These are phyloP conservation scores for Globisporangium emineosum DNA, from an alignment of 352 stramenopile genomes.

Conservation along the genomic window DNA sequence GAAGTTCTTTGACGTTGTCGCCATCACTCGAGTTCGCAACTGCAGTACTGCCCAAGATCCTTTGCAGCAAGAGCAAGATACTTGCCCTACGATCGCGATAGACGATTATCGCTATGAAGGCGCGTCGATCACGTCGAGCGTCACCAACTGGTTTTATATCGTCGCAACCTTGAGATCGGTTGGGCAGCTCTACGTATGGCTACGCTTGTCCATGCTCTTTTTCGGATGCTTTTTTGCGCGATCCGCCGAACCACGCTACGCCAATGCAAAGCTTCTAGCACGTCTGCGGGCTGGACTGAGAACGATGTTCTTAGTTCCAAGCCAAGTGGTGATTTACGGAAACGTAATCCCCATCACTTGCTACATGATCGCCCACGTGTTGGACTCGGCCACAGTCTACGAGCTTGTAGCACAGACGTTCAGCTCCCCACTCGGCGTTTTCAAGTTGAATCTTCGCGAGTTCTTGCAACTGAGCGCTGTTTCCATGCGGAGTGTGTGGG, in stretches of 20 bases:
- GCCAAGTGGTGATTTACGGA: constrained; percentile 22
- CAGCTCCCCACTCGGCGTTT: constrained; percentile 11
- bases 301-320: constrained; percentile 20
- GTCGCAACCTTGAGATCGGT: constrained; percentile 7
- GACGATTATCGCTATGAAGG: constrained; percentile 19
- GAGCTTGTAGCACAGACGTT: constrained; percentile 12
- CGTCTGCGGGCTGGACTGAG: not conserved
- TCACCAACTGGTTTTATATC: constrained; percentile 1
- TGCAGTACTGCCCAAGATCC: not conserved
- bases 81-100: constrained; percentile 10
- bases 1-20: not conserved
- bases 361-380: constrained; percentile 18
- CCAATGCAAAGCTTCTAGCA: not conserved
- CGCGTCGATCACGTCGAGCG: constrained; percentile 4
- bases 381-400: constrained; percentile 20
- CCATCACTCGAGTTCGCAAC: constrained; percentile 11
- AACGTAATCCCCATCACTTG: constrained; percentile 20
- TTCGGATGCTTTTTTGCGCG: constrained; percentile 15
- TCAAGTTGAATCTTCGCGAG: constrained; percentile 13
- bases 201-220: constrained; percentile 17
- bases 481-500: constrained; percentile 31
- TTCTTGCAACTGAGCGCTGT: constrained; percentile 22
- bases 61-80: not conserved
- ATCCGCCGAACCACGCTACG: not conserved
- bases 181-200: constrained; percentile 17